These are phyloP conservation scores for Aspergillus nanangensis DNA, from an alignment of 495 filamentous ascomycete species.

Conservation along the genomic window DNA sequence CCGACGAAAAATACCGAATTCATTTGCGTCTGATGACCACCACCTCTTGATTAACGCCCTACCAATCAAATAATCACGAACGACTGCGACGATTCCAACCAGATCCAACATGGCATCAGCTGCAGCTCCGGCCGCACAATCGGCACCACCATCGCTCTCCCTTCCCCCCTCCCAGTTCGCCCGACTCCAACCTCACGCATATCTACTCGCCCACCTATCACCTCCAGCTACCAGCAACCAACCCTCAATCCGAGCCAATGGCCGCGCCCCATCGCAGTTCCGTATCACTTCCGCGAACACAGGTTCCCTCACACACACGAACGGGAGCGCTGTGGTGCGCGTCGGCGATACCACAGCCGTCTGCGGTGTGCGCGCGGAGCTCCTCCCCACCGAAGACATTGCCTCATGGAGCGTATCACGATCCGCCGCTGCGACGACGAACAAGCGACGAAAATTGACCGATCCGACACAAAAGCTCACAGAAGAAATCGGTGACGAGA, in stretches of 20 bases:
- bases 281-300: conserved; percentile 70
- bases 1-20: conserved; percentile 24
- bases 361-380: conserved; percentile 83
- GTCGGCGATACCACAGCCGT: conserved; percentile 87
- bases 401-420: conserved; percentile 53
- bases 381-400: conserved; percentile 67
- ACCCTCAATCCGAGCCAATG: conserved; percentile 69
- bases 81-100: too few species aligned
- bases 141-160: conserved; percentile 47
- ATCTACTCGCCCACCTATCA: conserved; percentile 81
- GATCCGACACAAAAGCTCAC: conserved; percentile 13
- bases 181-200: conserved; percentile 82
- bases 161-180: conserved; percentile 82
- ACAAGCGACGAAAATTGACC: conserved; percentile 29
- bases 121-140: conserved; percentile 17
- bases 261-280: conserved; percentile 63
- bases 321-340: conserved; percentile 84
- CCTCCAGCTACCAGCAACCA: conserved; percentile 49
- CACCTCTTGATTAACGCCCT: neutral
- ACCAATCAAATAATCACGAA: neutral
- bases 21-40: conserved; percentile 9
- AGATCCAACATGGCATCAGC: conserved; percentile 16
- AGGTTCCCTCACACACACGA: conserved; percentile 75
- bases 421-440: conserved; percentile 18
- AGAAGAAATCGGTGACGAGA: too few species aligned